Evolutionary conservation across 495 filamentous ascomycete genomes (phyloP).

Genomic region (Extremus antarcticus): DNA sequence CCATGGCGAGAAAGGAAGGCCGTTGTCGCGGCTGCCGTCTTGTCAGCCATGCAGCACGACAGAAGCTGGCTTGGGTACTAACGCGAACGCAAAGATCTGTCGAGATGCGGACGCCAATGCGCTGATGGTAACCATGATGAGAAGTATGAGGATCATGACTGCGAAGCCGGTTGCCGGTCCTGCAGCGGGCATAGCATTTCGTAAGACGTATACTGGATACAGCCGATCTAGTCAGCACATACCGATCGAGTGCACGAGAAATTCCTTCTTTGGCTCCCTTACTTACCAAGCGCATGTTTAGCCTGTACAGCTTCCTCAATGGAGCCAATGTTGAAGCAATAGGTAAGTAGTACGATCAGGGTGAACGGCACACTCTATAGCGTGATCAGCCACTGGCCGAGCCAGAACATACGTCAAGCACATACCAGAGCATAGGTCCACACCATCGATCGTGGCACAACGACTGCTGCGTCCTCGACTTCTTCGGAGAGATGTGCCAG

Average conservation of each 20-base stretch:
- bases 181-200: slow-evolving; percentile 6
- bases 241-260: no score
- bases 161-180: slow-evolving; percentile 12
- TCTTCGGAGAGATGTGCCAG: slow-evolving; percentile 24
- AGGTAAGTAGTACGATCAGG: slow-evolving; percentile 12
- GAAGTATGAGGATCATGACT: slow-evolving; percentile 14
- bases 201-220: slow-evolving; percentile 19
- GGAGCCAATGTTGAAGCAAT: slow-evolving; percentile 18
- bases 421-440: slow-evolving; percentile 16
- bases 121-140: slow-evolving; percentile 22
- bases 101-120: slow-evolving; percentile 19
- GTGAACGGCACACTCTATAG: neutral
- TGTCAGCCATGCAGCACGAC: no score
- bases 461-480: slow-evolving; percentile 19
- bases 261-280: neutral
- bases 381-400: neutral
- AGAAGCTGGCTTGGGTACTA: no score
- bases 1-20: slow-evolving; percentile 10
- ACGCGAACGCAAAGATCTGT: slow-evolving; percentile 22
- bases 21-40: slow-evolving; percentile 13
- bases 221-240: no score
- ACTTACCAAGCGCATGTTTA: neutral
- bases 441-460: slow-evolving; percentile 21
- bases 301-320: slow-evolving; percentile 8
- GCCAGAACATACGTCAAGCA: no score